Evolutionary conservation across 2,329 filamentous ascomycete genomes (phyloP).

Genomic region (Botrytis byssoidea): DNA sequence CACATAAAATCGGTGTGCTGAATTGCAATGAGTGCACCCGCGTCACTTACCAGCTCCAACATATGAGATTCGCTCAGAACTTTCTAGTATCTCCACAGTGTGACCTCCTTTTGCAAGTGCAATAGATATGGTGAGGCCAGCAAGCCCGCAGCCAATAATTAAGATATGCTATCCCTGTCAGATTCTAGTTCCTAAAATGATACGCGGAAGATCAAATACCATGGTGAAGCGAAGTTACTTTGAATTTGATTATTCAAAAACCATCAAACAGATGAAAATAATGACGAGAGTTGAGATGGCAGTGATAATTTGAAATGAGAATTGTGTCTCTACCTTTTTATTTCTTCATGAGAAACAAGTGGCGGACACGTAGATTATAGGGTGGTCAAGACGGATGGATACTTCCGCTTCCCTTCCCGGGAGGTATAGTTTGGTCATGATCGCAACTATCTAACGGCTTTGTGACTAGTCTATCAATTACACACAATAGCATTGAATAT

Average conservation of each 20-base stretch:
- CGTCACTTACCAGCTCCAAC: constrained; percentile 3
- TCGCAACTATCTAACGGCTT: background rate
- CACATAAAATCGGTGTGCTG: background rate
- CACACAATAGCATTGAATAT: background rate
- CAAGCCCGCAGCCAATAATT: constrained; percentile 27
- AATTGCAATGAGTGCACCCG: background rate
- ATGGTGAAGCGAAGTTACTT: background rate
- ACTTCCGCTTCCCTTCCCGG: background rate
- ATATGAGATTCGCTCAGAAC: background rate
- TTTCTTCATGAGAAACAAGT: background rate
- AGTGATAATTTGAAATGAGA: background rate
- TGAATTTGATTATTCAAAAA: background rate
- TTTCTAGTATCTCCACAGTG: constrained; percentile 15
- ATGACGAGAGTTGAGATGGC: background rate
- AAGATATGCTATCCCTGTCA: constrained; percentile 26
- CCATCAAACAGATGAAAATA: background rate
- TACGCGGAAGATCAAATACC: background rate
- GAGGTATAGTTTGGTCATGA: background rate
- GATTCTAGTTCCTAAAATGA: background rate
- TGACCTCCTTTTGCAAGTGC: constrained; percentile 25
- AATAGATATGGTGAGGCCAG: constrained; percentile 28
- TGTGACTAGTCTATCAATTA: background rate
- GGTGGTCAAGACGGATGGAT: background rate
- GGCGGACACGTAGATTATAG: background rate
- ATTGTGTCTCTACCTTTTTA: background rate